Conservation (phyloP, 805 yeast genomes). For the Barnettozyma botsteinii region DNA sequence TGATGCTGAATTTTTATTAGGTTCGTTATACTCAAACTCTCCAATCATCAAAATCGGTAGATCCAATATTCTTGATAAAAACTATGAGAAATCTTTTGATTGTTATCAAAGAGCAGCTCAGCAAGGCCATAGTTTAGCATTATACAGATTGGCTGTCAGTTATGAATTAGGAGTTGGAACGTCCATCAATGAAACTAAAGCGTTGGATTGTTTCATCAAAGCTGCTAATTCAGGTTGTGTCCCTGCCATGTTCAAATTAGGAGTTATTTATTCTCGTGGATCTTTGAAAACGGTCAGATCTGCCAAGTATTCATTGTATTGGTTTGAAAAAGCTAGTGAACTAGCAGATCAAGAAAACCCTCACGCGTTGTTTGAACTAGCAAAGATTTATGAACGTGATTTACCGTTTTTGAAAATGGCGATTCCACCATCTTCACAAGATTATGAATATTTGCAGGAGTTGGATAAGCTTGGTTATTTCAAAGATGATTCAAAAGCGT, state of each 20-base stretch:
- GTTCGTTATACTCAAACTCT: conserved; percentile 54
- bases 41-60: conserved; percentile 40
- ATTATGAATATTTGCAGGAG: conserved; percentile 29
- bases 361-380: conserved; percentile 55
- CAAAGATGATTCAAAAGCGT: conserved; percentile 36
- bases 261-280: conserved; percentile 55
- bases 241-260: conserved; percentile 69
- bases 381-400: conserved; percentile 46
- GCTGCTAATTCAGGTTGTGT: conserved; percentile 61
- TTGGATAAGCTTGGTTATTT: conserved; percentile 27
- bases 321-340: conserved; percentile 47
- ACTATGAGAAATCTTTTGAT: conserved; percentile 57
- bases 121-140: conserved; percentile 51
- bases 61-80: conserved; percentile 43
- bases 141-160: conserved; percentile 67
- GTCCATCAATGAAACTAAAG: conserved; percentile 36
- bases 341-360: conserved; percentile 40
- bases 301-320: conserved; percentile 39
- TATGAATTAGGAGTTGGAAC: conserved; percentile 61
- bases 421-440: conserved; percentile 15
- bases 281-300: conserved; percentile 33
- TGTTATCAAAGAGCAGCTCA: conserved; percentile 55
- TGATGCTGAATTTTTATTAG: conserved; percentile 54
- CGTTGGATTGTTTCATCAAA: conserved; percentile 47
- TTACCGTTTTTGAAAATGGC: conserved; percentile 21